phyloP scores from a whole-genome alignment of 108 stramenopile species.

The Parietichytrium sp. region DNA sequence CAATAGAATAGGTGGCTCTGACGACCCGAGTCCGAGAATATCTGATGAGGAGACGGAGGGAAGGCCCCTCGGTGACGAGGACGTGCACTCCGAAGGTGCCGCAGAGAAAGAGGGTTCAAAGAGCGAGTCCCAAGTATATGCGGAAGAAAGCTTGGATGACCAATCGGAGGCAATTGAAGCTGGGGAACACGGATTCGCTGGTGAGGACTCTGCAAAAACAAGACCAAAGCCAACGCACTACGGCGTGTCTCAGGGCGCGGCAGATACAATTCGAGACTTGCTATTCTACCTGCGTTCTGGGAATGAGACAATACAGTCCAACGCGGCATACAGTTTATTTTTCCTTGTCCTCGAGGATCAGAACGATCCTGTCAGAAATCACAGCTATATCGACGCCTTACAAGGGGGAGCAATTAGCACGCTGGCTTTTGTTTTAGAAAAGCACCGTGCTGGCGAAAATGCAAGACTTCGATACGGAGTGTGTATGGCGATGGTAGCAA shows the following conservation, averaged over 20 bases:
- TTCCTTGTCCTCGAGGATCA: not conserved
- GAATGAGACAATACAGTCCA: not conserved
- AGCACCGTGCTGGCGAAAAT: not conserved
- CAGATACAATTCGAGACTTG: slow-evolving; percentile 5
- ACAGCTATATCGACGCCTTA: not conserved
- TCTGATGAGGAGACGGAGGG: no score
- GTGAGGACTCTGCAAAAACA: not conserved
- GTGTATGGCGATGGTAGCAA: not conserved
- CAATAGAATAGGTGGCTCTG: no score
- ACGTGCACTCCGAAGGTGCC: no score
- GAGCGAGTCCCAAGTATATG: no score
- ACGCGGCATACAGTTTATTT: not conserved
- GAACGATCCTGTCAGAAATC: not conserved
- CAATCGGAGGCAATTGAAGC: not conserved
- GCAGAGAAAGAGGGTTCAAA: no score
- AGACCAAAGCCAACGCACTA: not conserved
- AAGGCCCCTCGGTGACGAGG: no score
- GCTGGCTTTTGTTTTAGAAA: not conserved
- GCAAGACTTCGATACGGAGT: not conserved
- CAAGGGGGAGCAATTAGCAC: slow-evolving; percentile 33
- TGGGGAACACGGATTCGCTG: not conserved
- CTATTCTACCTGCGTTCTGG: not conserved
- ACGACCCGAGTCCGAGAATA: no score
- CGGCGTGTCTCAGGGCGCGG: slow-evolving; percentile 5
- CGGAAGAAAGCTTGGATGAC: slow-evolving; percentile 2